Percentiles rank a stretch among this genome's conserved stretches.
phyloP scores from a whole-genome alignment of 257 asterid species.

The Capsicum chinense region DNA sequence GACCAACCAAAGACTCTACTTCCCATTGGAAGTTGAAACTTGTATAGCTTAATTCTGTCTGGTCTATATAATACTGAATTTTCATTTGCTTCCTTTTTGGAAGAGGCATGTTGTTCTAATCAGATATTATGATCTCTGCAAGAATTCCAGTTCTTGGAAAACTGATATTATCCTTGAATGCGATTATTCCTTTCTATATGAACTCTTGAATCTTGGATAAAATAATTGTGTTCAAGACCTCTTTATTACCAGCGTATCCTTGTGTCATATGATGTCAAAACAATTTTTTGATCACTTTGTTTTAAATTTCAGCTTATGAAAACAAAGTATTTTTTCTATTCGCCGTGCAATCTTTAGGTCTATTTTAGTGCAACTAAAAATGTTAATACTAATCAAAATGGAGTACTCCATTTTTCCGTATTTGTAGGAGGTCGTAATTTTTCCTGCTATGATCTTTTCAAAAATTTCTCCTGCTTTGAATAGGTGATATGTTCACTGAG shows the following conservation, averaged over 20 bases:
- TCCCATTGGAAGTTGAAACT: neutral
- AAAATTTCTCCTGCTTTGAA: slow-evolving; percentile 29
- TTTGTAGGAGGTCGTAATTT: slow-evolving; percentile 33
- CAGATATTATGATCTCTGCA: slow-evolving; percentile 12
- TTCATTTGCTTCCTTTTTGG: slow-evolving; percentile 17
- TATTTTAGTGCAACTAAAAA: slow-evolving; percentile 22
- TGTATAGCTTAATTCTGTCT: neutral
- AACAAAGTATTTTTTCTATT: neutral
- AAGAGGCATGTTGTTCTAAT: neutral
- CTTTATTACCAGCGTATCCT: neutral
- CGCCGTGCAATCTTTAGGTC: slow-evolving; percentile 12
- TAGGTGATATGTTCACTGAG: slow-evolving; percentile 92
- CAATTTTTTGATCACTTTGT: neutral
- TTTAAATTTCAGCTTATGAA: slow-evolving; percentile 6
- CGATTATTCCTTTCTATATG: neutral
- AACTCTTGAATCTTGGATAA: slow-evolving; percentile 21
- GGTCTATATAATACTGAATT: neutral
- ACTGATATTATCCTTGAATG: neutral
- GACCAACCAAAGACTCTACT: neutral
- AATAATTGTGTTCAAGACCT: neutral
- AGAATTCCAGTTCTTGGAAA: slow-evolving; percentile 8
- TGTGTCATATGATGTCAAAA: neutral
- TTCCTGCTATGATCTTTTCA: slow-evolving; percentile 26
- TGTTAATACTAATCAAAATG: neutral
- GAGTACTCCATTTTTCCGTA: neutral